Percentiles rank a stretch among this genome's conserved stretches.
These are phyloP conservation scores for Aspergillus tanneri DNA, from an alignment of 2,329 filamentous ascomycete genomes.

Conservation along the genomic window DNA sequence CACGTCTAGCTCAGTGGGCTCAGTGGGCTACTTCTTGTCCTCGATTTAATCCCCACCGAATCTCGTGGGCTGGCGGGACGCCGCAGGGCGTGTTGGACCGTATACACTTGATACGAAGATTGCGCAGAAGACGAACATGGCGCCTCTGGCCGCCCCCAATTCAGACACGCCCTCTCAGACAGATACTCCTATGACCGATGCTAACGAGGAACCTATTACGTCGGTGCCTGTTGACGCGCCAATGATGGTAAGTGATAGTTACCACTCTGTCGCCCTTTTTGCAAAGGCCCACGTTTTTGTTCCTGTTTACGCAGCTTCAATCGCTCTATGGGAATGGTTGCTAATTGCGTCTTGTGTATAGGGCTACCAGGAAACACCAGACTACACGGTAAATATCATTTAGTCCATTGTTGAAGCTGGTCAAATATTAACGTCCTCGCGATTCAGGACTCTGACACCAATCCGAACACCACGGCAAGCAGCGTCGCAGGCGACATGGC, in stretches of 20 bases:
- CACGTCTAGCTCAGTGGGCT: background rate
- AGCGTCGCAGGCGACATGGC: slow-evolving; percentile 76
- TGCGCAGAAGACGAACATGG: slow-evolving; percentile 39
- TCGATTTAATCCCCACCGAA: background rate
- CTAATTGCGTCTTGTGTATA: slow-evolving; percentile 23
- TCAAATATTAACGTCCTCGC: background rate
- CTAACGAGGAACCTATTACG: slow-evolving; percentile 35
- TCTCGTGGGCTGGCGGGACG: background rate
- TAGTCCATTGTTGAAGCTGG: background rate
- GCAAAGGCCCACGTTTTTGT: background rate
- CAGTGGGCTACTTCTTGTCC: background rate
- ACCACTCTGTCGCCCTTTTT: background rate
- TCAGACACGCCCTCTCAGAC: slow-evolving; percentile 45
- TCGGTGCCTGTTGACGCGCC: slow-evolving; percentile 42
- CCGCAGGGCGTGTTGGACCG: slow-evolving; percentile 1
- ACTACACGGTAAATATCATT: slow-evolving; percentile 54
- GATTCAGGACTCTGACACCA: slow-evolving; percentile 63
- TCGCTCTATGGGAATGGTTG: background rate
- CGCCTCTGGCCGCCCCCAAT: slow-evolving; percentile 37
- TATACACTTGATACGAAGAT: slow-evolving; percentile 16
- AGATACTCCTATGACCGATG: slow-evolving; percentile 51
- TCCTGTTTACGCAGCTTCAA: background rate
- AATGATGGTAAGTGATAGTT: slow-evolving; percentile 38
- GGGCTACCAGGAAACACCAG: slow-evolving; percentile 59
- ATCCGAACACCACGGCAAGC: slow-evolving; percentile 70